Conservation (phyloP, 441 rosid genomes). For the Pelargonium cotyledonis region DNA sequence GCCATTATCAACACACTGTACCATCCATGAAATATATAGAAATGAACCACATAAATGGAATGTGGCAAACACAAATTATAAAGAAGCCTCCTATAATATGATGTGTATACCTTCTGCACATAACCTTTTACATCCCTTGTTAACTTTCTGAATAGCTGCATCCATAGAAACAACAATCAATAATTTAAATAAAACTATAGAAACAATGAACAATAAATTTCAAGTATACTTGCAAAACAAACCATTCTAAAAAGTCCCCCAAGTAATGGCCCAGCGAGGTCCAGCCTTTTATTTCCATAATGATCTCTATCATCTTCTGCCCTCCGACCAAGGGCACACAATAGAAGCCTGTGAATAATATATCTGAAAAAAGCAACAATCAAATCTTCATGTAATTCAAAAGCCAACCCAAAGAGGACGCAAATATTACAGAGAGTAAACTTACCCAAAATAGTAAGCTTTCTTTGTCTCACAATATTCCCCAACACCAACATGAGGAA, state of each 20-base stretch:
- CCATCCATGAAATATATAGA: constrained; percentile 14
- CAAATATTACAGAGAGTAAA: constrained; percentile 10
- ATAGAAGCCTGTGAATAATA: constrained; percentile 86
- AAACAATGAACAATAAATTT: not conserved
- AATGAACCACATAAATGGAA: constrained; percentile 13
- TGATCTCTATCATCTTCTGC: constrained; percentile 99
- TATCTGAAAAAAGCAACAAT: constrained; percentile 42
- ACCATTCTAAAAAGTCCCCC: constrained; percentile 98
- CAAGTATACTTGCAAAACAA: constrained; percentile 17
- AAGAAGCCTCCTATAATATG: constrained; percentile 15
- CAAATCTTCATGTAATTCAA: constrained; percentile 7
- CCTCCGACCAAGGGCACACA: constrained; percentile 91
- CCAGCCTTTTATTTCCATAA: constrained; percentile 98
- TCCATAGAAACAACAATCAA: constrained; percentile 14
- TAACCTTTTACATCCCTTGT: constrained; percentile 85
- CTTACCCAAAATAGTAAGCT: constrained; percentile 94
- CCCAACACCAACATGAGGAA: constrained; percentile 92
- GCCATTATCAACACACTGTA: constrained; percentile 87
- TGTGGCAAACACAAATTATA: constrained; percentile 13
- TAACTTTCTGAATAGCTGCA: constrained; percentile 92
- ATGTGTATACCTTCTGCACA: constrained; percentile 75
- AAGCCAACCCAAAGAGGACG: constrained; percentile 2
- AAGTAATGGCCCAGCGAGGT: constrained; percentile 97
- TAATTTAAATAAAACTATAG: constrained; percentile 17
- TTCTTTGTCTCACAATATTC: constrained; percentile 91